Percentiles rank a stretch among this genome's conserved stretches.
Conservation (phyloP, 2,329 filamentous ascomycete genomes). For the Alternaria rosae region DNA sequence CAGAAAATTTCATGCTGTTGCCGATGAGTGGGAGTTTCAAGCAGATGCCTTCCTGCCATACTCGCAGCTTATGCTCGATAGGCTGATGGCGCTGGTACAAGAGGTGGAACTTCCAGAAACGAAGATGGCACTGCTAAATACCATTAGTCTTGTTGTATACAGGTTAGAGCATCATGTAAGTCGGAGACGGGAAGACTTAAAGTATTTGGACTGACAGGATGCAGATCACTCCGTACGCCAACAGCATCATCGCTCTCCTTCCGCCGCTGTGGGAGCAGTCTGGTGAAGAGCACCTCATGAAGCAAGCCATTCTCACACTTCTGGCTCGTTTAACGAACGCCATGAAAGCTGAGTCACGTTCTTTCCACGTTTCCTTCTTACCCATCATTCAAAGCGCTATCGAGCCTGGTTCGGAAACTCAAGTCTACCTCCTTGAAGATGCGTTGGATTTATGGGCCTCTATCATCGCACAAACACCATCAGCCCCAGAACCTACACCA, state of each 20-base stretch:
- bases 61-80: constrained; percentile 74
- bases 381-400: constrained; percentile 84
- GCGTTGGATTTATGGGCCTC: constrained; percentile 87
- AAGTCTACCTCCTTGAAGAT: constrained; percentile 86
- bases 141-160: constrained; percentile 79
- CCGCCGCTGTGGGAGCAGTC: constrained; percentile 86
- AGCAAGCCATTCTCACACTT: constrained; percentile 88
- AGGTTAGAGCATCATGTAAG: constrained; percentile 77
- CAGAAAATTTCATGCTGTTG: constrained; percentile 78
- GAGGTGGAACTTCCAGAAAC: constrained; percentile 85
- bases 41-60: constrained; percentile 78
- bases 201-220: constrained; percentile 8
- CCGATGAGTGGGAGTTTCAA: constrained; percentile 85
- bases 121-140: constrained; percentile 88
- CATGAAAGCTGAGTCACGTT: constrained; percentile 78
- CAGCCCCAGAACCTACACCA: constrained; percentile 51
- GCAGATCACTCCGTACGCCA: constrained; percentile 70
- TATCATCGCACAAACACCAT: constrained; percentile 69
- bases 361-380: constrained; percentile 80
- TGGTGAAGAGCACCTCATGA: constrained; percentile 88
- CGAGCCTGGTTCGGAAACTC: constrained; percentile 69
- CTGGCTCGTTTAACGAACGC: constrained; percentile 85
- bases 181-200: not conserved
- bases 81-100: constrained; percentile 78
- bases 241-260: constrained; percentile 81